Percentiles rank a stretch among this genome's conserved stretches.
phyloP scores from a whole-genome alignment of 331 rosid species.

The Malus hybrid region DNA sequence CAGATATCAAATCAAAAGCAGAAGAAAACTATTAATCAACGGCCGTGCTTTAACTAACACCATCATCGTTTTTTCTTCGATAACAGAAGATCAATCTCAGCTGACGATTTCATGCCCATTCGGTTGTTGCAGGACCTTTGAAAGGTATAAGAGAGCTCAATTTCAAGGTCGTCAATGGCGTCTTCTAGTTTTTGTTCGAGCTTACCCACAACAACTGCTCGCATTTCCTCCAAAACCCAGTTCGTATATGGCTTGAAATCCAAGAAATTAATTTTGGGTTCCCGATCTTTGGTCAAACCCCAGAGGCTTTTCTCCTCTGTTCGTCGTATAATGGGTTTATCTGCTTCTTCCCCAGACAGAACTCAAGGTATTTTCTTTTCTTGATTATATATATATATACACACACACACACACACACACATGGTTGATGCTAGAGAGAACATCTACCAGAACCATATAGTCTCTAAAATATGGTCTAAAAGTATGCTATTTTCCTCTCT shows the following conservation, averaged over 20 bases:
- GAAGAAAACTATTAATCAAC: neutral
- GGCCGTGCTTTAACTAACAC: neutral
- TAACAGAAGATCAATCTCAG: neutral
- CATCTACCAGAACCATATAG: no score
- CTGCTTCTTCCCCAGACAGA: constrained; percentile 67
- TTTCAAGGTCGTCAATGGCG: constrained; percentile 37
- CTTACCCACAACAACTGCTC: constrained; percentile 27
- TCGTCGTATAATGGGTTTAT: constrained; percentile 61
- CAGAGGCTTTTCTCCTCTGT: constrained; percentile 35
- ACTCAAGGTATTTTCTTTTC: constrained; percentile 24
- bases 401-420: neutral
- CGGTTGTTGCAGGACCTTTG: neutral
- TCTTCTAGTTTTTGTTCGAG: constrained; percentile 21
- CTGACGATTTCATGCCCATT: neutral
- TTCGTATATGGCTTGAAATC: constrained; percentile 18
- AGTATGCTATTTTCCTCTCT: no score
- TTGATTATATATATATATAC: neutral
- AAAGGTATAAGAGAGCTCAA: no score
- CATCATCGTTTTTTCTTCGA: neutral
- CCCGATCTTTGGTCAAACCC: constrained; percentile 19
- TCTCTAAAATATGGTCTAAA: no score
- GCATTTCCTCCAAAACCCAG: constrained; percentile 25
- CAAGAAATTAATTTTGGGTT: constrained; percentile 25
- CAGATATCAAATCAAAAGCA: neutral
- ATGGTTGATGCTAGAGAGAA: no score